Conservation (phyloP, 495 filamentous ascomycete genomes). For the Hyphodiscus hymeniophilus region DNA sequence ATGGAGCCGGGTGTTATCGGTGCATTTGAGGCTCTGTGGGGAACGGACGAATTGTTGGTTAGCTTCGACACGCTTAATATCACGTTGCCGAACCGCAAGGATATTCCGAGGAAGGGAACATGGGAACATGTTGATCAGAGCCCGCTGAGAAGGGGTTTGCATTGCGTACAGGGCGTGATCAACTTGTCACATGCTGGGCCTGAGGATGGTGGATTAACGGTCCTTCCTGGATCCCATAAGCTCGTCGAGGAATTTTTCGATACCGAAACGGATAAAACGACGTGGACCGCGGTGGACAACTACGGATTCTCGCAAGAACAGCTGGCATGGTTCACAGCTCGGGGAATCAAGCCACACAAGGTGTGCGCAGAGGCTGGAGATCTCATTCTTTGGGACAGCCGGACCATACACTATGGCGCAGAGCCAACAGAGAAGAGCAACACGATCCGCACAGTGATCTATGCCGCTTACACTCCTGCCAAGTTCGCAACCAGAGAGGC, state of each 20-base stretch:
- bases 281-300: slow-evolving; percentile 22
- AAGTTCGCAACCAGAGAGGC: slow-evolving; percentile 27
- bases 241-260: slow-evolving; percentile 32
- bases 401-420: slow-evolving; percentile 29
- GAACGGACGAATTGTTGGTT: slow-evolving; percentile 27
- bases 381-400: slow-evolving; percentile 36
- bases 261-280: slow-evolving; percentile 17
- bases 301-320: slow-evolving; percentile 26
- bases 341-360: slow-evolving; percentile 27
- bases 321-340: slow-evolving; percentile 28
- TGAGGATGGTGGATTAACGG: slow-evolving; percentile 6
- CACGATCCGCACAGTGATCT: slow-evolving; percentile 30
- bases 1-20: slow-evolving; percentile 32
- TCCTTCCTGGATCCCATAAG: slow-evolving; percentile 20
- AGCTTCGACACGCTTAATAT: slow-evolving; percentile 25
- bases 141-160: slow-evolving; percentile 16
- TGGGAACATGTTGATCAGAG: slow-evolving; percentile 28
- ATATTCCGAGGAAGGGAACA: slow-evolving; percentile 4
- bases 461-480: slow-evolving; percentile 32
- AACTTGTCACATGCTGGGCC: slow-evolving; percentile 25
- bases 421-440: slow-evolving; percentile 17
- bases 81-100: slow-evolving; percentile 9
- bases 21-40: slow-evolving; percentile 29
- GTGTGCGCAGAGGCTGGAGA: slow-evolving; percentile 34
- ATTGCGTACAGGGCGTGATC: slow-evolving; percentile 36